These are phyloP conservation scores for Graphilbum ipis-grandicollis DNA, from an alignment of 2,329 filamentous ascomycete genomes.

Conservation along the genomic window DNA sequence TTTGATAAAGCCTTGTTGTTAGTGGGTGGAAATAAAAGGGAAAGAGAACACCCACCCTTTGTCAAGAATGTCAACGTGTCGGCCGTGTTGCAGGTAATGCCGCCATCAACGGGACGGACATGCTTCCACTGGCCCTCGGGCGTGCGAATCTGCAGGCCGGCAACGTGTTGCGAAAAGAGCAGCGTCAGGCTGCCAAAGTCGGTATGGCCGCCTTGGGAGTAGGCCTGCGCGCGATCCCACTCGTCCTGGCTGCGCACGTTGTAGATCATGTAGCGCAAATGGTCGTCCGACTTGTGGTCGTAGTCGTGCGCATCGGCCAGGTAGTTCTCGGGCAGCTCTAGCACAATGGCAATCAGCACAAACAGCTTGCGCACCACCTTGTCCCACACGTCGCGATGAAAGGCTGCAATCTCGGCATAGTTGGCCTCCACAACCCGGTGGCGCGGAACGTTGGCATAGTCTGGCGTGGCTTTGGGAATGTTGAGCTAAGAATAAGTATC, in stretches of 20 bases:
- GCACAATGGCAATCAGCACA: conserved; percentile 20
- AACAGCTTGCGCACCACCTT: conserved; percentile 9
- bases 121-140: conserved; percentile 33
- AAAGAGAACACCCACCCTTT: conserved; percentile 1
- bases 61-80: conserved; percentile 18
- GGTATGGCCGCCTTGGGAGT: conserved; percentile 54
- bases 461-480: conserved; percentile 24
- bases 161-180: conserved; percentile 69
- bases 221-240: conserved; percentile 12
- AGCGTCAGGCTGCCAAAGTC: conserved; percentile 60
- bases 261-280: conserved; percentile 38
- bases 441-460: conserved; percentile 7
- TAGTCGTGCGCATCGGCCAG: conserved; percentile 34
- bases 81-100: conserved; percentile 22
- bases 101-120: conserved; percentile 22
- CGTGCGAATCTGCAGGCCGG: conserved; percentile 68
- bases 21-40: conserved; percentile 4
- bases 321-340: conserved; percentile 33
- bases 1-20: conserved; percentile 9
- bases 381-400: conserved; percentile 17
- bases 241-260: conserved; percentile 22
- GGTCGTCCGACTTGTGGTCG: conserved; percentile 28
- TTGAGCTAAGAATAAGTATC: conserved; percentile 16
- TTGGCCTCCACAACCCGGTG: conserved; percentile 19
- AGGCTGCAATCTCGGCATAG: conserved; percentile 26